Evolutionary conservation across 2,329 filamentous ascomycete species (phyloP).

Genomic region (Aplosporella prunicola): DNA sequence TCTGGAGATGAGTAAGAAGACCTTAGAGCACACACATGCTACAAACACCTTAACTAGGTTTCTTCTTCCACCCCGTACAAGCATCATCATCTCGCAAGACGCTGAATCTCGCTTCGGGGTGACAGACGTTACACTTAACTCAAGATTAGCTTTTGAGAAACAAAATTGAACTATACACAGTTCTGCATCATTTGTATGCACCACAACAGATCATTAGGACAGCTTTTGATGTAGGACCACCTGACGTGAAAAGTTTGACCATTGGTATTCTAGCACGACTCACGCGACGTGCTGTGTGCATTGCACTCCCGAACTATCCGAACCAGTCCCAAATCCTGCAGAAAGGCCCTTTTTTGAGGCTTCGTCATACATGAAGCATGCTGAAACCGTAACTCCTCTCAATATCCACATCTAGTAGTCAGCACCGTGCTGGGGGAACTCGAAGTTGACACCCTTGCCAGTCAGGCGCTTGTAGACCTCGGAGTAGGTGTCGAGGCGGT

Average conservation of each 20-base stretch:
- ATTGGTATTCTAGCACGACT: conserved; percentile 11
- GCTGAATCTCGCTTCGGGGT: no score
- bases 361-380: conserved; percentile 24
- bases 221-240: conserved; percentile 3
- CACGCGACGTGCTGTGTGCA: conserved; percentile 1
- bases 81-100: no score
- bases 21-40: no score
- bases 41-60: no score
- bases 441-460: conserved; percentile 91
- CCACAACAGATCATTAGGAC: background rate
- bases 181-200: no score
- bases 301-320: conserved; percentile 9
- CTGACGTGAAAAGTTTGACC: conserved; percentile 6
- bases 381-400: conserved; percentile 27
- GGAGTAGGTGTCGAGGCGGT: conserved; percentile 98
- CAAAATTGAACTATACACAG: no score
- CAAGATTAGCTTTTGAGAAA: no score
- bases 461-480: conserved; percentile 99
- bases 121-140: no score
- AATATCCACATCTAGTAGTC: conserved; percentile 62
- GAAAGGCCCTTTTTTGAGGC: conserved; percentile 9
- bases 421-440: conserved; percentile 81
- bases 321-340: conserved; percentile 9
- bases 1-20: no score
- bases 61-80: no score